Percentiles rank a stretch among this genome's conserved stretches.
phyloP scores from a whole-genome alignment of 441 rosid species.

The Erodium texanum region DNA sequence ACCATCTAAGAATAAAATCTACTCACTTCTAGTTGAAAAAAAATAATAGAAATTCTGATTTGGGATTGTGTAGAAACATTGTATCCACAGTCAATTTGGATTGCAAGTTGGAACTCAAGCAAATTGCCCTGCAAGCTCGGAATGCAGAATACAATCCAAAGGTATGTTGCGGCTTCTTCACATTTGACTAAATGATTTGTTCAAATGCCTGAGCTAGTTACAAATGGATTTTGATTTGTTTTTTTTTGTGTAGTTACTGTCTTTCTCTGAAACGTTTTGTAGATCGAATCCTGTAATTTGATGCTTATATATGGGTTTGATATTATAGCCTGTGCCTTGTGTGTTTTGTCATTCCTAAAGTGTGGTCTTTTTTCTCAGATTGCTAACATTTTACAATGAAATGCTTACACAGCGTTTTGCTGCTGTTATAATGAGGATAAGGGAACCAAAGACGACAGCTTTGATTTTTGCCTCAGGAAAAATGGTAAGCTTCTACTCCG shows the following conservation, averaged over 20 bases:
- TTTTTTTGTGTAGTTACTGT: neutral
- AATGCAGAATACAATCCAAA: slow-evolving; percentile 98
- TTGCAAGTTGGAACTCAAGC: slow-evolving; percentile 88
- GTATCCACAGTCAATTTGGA: slow-evolving; percentile 96
- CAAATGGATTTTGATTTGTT: neutral
- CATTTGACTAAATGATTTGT: neutral
- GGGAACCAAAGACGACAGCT: slow-evolving; percentile 83
- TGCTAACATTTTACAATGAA: neutral
- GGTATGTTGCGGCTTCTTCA: slow-evolving; percentile 33
- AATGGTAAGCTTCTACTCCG: slow-evolving; percentile 43
- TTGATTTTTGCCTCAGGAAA: slow-evolving; percentile 83
- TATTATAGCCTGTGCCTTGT: neutral
- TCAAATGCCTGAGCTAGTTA: neutral
- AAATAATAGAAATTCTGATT: neutral
- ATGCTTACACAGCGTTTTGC: slow-evolving; percentile 64
- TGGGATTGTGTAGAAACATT: slow-evolving; percentile 55
- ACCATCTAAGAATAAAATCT: too few relatives aligned
- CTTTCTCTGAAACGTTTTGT: neutral
- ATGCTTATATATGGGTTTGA: neutral
- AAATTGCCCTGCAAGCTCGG: slow-evolving; percentile 92
- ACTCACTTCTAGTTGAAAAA: too few relatives aligned
- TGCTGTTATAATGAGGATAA: slow-evolving; percentile 80
- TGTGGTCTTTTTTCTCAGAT: neutral
- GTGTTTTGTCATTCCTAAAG: neutral
- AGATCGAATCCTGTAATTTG: neutral